phyloP scores from a whole-genome alignment of 2,329 filamentous ascomycete genomes.

The Pseudocercospora fijiensis region DNA sequence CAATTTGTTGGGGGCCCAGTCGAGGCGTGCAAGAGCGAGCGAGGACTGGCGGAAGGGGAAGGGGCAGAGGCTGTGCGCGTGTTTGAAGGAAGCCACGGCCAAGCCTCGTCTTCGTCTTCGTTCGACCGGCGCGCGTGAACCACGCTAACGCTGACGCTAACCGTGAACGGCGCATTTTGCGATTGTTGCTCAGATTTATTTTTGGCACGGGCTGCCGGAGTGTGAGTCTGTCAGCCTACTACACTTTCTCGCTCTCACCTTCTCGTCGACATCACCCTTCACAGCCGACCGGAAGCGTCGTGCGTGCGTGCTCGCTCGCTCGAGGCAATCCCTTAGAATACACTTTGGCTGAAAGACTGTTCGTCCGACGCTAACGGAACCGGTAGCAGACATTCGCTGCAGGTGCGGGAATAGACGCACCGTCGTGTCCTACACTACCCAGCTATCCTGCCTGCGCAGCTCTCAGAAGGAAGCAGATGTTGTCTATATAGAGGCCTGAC shows the following conservation, averaged over 20 bases:
- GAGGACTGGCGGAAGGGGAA: conserved; percentile 2
- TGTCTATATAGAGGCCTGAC: conserved; percentile 22
- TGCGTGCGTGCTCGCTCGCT: conserved; percentile 15
- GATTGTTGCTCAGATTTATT: conserved; percentile 4
- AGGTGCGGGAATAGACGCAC: conserved; percentile 22
- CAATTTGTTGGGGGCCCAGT: neutral
- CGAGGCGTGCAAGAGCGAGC: neutral
- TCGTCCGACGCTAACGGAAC: conserved; percentile 12
- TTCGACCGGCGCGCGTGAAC: neutral
- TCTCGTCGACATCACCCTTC: neutral
- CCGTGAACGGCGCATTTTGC: neutral
- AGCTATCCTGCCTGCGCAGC: conserved; percentile 8
- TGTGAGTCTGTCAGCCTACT: conserved; percentile 3
- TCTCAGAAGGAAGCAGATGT: conserved; percentile 1
- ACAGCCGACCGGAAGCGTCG: conserved; percentile 1
- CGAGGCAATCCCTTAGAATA: conserved; percentile 19
- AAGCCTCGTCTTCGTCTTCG: neutral
- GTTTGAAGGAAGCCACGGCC: neutral
- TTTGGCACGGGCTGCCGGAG: conserved; percentile 4
- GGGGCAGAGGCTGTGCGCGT: neutral
- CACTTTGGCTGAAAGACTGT: conserved; percentile 17
- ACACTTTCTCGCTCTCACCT: conserved; percentile 5
- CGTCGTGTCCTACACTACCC: neutral
- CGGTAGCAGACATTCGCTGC: conserved; percentile 20
- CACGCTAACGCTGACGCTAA: neutral